Evolutionary conservation across 2,329 filamentous ascomycete species (phyloP), one percentile per base, ranked within the genome.

Genomic region (Coniochaeta sp.): DNA sequence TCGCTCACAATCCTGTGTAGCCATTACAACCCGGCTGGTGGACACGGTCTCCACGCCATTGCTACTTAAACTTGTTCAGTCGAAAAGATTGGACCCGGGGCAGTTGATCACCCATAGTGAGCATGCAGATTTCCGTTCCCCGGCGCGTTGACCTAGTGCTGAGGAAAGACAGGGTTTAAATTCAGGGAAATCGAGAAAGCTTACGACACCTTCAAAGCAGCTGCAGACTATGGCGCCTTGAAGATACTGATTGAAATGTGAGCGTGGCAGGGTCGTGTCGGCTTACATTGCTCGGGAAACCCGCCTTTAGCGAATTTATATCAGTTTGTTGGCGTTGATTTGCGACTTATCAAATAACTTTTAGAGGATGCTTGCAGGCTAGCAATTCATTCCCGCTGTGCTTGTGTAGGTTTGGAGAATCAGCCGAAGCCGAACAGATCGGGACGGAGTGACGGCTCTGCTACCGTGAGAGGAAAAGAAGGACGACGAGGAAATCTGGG

Each of bases 11-110:
- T 46, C 12, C 42, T 46, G 27, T 55, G 2, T 7, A 71, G 70
- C 65, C 27, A 74, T 78, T 49, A 76, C 72, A 0, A 77, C 73
- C 1, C 61, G 69, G 12, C 63, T 78, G 1, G 73, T 78, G 4
- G 72, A 78, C 56, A 70, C 73, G 0, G 66, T 67, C 2, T 72
- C 74, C 0, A 75, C 72, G 9, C 73, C 75, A 0, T 76, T 75
- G 69, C 61, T 78, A 13, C 55, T 77, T n/a, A 73, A 72, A 56
- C 61, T 77, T 10, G 69, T 73, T 12, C 58, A 66, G 24, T 62
- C 73, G 0, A 67, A 69, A 9, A 71, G 67, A 46, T 54, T 78
- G 10, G 62, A 74, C 26, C 70, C 72, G 5, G 60, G 63, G 0
- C 62, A 68, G 51, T 61, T 78, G 14, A 71, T 77, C 35, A 77